Evolutionary conservation across 1,139 yeast genomes (phyloP).

Genomic region (Debaryomycetaceae sp.): DNA sequence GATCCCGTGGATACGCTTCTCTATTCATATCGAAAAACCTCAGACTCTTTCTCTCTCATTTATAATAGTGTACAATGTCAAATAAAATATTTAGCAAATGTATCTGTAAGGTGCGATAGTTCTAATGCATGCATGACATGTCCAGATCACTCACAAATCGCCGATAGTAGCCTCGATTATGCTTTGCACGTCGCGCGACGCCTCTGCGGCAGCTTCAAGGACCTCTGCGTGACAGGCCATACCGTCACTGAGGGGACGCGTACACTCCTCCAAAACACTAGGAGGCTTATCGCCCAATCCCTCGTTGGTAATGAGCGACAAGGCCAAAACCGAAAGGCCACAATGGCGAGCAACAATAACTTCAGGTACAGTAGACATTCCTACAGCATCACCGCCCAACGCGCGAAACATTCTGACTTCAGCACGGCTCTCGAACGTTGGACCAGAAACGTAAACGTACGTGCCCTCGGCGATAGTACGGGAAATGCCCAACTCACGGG

Average conservation of each 20-base stretch:
- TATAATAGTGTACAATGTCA: too few relatives aligned
- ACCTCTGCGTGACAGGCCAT: slow-evolving; percentile 90
- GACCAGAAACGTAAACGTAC: slow-evolving; percentile 82
- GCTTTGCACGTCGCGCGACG: slow-evolving; percentile 68
- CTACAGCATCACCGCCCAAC: slow-evolving; percentile 89
- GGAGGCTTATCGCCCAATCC: slow-evolving; percentile 72
- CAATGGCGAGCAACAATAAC: slow-evolving; percentile 86
- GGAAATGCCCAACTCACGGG: slow-evolving; percentile 37
- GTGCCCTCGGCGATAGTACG: slow-evolving; percentile 78
- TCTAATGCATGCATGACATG: too few relatives aligned
- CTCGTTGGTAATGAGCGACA: slow-evolving; percentile 77
- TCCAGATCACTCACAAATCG: slow-evolving; percentile 5
- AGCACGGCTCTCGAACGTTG: slow-evolving; percentile 89
- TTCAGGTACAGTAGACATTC: slow-evolving; percentile 98
- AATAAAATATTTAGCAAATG: too few relatives aligned
- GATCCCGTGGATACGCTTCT: too few relatives aligned
- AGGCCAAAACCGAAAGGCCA: slow-evolving; percentile 70
- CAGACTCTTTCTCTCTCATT: too few relatives aligned
- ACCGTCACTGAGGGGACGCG: slow-evolving; percentile 51
- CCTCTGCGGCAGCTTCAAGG: slow-evolving; percentile 67
- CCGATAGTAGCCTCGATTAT: slow-evolving; percentile 59
- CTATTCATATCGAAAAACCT: too few relatives aligned
- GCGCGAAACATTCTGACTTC: slow-evolving; percentile 68
- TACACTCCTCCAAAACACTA: slow-evolving; percentile 50
- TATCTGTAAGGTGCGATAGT: too few relatives aligned